Conservation (phyloP, 495 filamentous ascomycete genomes). For the Monascus purpureus region DNA sequence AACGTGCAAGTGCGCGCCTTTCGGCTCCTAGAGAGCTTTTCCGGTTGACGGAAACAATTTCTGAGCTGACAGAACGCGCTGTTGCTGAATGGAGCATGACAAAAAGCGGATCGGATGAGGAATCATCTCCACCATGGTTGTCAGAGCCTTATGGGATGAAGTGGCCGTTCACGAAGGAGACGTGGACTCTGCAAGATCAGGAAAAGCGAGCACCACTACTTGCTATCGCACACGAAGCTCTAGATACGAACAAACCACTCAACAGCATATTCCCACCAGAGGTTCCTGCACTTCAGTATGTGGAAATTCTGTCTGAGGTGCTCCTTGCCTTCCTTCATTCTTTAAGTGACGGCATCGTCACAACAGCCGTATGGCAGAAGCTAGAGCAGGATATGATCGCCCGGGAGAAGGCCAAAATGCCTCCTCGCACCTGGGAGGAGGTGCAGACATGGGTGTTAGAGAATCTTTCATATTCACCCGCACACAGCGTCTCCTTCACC, state of each 20-base stretch:
- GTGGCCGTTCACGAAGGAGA: constrained; percentile 60
- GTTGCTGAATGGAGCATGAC: constrained; percentile 78
- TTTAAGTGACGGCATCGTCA: constrained; percentile 63
- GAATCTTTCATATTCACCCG: constrained; percentile 51
- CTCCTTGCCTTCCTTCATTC: constrained; percentile 57
- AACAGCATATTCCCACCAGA: constrained; percentile 43
- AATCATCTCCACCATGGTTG: constrained; percentile 36
- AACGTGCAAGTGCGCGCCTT: constrained; percentile 39
- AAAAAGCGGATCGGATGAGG: constrained; percentile 29
- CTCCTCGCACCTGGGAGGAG: constrained; percentile 41
- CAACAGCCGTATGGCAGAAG: constrained; percentile 48
- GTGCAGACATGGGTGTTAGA: constrained; percentile 58
- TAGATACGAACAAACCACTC: constrained; percentile 54
- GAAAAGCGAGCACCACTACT: constrained; percentile 19
- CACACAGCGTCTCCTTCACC: constrained; percentile 73
- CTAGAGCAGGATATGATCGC: constrained; percentile 49
- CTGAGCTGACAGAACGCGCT: constrained; percentile 55
- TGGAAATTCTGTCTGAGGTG: constrained; percentile 56
- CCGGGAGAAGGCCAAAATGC: constrained; percentile 34
- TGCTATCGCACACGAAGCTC: constrained; percentile 42
- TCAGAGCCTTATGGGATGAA: constrained; percentile 39
- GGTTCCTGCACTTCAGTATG: constrained; percentile 41
- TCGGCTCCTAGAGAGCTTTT: constrained; percentile 78
- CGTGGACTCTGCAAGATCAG: constrained; percentile 31
- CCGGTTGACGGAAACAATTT: constrained; percentile 71